Evolutionary conservation across 495 filamentous ascomycete genomes (phyloP), one percentile per base, ranked within the genome.

Genomic region (Penicillium cinerascens): DNA sequence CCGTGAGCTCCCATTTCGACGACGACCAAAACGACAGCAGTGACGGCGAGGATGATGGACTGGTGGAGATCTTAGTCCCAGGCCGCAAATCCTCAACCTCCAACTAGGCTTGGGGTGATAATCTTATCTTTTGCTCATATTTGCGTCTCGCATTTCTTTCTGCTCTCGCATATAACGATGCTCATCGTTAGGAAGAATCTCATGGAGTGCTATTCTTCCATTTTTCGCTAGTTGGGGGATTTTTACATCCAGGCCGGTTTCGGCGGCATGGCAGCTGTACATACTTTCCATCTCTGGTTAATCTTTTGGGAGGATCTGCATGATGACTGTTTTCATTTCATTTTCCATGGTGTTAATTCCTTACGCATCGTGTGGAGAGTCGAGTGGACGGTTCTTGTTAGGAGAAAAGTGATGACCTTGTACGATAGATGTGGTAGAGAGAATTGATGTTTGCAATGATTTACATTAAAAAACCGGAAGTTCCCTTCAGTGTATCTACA

Each of bases 31-130:
- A 76, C 35, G 73, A 78, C 47, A 74, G 71, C 54, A 76, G 73
- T 37, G 75, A 76, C 29, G 75, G 72, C 11, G 74, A 77, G 42
- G 73, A 76, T 50, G 75, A 78, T 17, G 75, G 75, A 18, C 61
- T 78, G 10, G 75, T 78, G n/a, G 75, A 78, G 50, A 78, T 77
- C 11, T 50, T 72, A 20, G 72, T 76, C 15, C 74, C 74, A 23
- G 69, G 70, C 26, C 65, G 68, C 42, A 77, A 71, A 54, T 65
- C 73, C 35, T 66, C 68, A 39, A 64, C 61, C 38, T 64, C 63
- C 15, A 60, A 63, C 33, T 58, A 58, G 37, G 38, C 39, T 47
- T 47, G 35, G 27, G 37, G 46, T 25, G 43, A 50, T 61, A 43
- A 41, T 54, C 27, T 37, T 56, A 51, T 49, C 33, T 52, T 49